These are phyloP conservation scores for Lentinula lateritia DNA, from an alignment of 768 basidiomycete species.

Conservation along the genomic window DNA sequence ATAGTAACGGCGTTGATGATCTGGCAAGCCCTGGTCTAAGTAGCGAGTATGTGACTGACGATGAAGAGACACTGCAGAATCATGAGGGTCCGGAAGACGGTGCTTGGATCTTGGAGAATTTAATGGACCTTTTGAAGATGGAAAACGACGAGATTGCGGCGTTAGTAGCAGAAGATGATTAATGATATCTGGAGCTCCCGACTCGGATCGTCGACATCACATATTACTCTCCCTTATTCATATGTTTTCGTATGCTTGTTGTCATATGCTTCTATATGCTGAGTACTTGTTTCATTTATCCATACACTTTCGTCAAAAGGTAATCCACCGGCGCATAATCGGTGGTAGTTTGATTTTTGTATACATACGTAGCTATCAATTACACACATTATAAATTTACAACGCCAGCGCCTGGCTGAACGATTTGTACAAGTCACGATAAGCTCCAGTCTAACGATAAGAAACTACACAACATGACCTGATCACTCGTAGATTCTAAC, in stretches of 20 bases:
- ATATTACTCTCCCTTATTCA: too few relatives aligned
- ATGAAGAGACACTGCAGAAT: neutral
- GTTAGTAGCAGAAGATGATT: neutral
- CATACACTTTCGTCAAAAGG: too few relatives aligned
- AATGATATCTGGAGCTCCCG: neutral
- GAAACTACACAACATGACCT: neutral
- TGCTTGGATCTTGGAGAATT: neutral
- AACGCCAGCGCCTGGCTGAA: neutral
- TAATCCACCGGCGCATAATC: too few relatives aligned
- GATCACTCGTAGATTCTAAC: slow-evolving; percentile 2
- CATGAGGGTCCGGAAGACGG: neutral
- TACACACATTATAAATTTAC: neutral
- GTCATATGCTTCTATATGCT: too few relatives aligned
- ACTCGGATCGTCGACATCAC: neutral
- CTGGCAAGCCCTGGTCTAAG: neutral
- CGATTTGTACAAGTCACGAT: too few relatives aligned
- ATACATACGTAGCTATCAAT: neutral
- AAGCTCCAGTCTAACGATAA: too few relatives aligned
- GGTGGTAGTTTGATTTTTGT: neutral
- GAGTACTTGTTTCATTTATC: neutral
- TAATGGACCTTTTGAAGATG: neutral
- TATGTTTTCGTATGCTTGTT: too few relatives aligned
- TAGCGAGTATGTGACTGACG: neutral
- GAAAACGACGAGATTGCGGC: neutral
- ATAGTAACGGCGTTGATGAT: neutral